Conservation (phyloP, 176 grass and related monocot genomes). For the Stipa capillata region DNA sequence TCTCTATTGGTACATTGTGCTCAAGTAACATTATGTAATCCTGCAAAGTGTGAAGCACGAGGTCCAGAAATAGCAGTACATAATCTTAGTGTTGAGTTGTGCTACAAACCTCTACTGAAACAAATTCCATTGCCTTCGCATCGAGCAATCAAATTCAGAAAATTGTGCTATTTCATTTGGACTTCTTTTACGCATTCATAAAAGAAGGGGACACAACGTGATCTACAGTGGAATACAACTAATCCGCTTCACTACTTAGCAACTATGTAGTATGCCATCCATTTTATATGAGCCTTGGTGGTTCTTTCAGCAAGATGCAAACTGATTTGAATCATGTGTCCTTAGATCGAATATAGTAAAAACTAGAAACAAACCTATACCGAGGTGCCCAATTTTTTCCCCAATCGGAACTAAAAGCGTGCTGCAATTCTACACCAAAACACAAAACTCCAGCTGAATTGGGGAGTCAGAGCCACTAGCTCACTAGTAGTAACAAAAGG, state of each 20-base stretch:
- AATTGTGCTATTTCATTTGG: background rate
- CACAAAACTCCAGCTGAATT: background rate
- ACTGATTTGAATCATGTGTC: background rate
- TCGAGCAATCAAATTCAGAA: background rate
- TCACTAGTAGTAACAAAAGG: background rate
- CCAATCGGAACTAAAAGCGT: background rate
- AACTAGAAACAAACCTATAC: too few species aligned
- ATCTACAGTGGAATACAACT: background rate
- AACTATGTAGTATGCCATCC: too few species aligned
- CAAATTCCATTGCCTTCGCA: background rate
- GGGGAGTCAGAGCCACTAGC: background rate
- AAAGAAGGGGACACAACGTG: background rate
- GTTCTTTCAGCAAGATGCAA: background rate
- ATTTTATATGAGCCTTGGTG: background rate
- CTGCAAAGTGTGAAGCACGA: background rate
- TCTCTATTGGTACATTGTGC: background rate
- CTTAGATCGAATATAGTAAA: background rate
- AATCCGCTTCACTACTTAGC: background rate
- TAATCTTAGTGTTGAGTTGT: background rate
- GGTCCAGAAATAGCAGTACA: background rate
- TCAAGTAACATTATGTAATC: background rate
- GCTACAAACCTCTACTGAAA: background rate
- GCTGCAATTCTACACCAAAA: background rate
- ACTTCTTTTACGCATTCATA: background rate
- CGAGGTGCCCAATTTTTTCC: background rate